phyloP scores from a whole-genome alignment of 176 grass and related monocot species.

The Zea luxurians region DNA sequence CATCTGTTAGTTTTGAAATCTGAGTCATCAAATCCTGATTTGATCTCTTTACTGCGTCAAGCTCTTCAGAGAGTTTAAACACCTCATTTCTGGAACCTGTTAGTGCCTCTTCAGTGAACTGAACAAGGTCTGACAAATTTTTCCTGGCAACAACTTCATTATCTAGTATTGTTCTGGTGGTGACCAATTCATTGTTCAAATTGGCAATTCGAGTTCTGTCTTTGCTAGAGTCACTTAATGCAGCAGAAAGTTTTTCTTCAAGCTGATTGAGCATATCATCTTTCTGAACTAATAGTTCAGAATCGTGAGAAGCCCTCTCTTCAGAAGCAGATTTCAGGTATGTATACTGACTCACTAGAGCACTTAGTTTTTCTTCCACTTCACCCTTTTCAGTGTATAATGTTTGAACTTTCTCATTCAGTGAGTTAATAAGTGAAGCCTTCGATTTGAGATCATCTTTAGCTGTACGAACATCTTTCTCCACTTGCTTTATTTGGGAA shows the following conservation, averaged over 20 bases:
- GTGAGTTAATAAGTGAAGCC: constrained; percentile 57
- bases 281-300: constrained; percentile 67
- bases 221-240: constrained; percentile 53
- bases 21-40: constrained; percentile 64
- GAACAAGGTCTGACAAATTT: constrained; percentile 59
- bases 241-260: constrained; percentile 71
- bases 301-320: constrained; percentile 55
- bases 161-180: constrained; percentile 57
- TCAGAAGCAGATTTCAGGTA: constrained; percentile 66
- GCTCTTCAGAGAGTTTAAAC: constrained; percentile 64
- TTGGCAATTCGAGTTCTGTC: constrained; percentile 51
- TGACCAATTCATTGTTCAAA: constrained; percentile 60
- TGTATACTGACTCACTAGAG: constrained; percentile 50
- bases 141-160: constrained; percentile 55
- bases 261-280: constrained; percentile 59
- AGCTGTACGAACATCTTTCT: constrained; percentile 57
- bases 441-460: constrained; percentile 70
- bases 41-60: constrained; percentile 53
- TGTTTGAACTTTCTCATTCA: constrained; percentile 60
- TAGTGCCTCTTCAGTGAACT: constrained; percentile 62
- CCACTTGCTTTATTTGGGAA: constrained; percentile 69
- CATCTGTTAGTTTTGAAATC: constrained; percentile 63
- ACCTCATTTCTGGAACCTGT: constrained; percentile 62
- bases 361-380: constrained; percentile 57
- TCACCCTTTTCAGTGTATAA: constrained; percentile 53